Evolutionary conservation across 768 basidiomycete species (phyloP), one percentile per base, ranked within the genome.

Genomic region (Trametes maxima): DNA sequence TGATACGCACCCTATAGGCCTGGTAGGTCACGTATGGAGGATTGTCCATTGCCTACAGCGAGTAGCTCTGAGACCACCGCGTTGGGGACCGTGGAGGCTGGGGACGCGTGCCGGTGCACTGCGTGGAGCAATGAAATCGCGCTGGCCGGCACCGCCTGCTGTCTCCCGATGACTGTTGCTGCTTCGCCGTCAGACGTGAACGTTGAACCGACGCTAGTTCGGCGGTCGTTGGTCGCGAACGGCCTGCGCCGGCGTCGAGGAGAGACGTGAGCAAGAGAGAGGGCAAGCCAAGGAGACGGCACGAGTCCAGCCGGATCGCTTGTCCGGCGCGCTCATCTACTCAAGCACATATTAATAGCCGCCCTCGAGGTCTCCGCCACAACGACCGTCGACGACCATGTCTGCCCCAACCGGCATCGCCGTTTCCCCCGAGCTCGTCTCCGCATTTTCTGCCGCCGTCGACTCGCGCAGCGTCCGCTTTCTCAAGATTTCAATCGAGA

Each of bases 381-480:
- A 10, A 8, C 21, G n/a, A n/a, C 24, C 60, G 13, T 45, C 62
- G 36, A 50, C 65, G n/a, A 63, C 52, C 36, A 92, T 94, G 91
- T 86, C 88, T 50, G 83, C 89, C 42, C 80, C 81, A 5, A 91
- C 89, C 64, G 90, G 89, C 24, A 92, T 94, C 68, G 72, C 75
- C 37, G 80, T 85, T 54, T 84, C 88, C 16, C 75, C 78, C 51
- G 82, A 87, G 49, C 82, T 94, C 48, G 68, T 78, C 2, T 72
- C 78, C 3, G 73, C 70, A 19, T 92, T 92, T 68, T 80, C 87
- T n/a, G 69, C 79, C 36, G 85, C 87, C 5, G 74, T 85, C 33
- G 78, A 80, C 53, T 73, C 80, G 1, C 77, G 74, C 59, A 70
- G 76, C 40, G 76, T 80, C 57, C 84, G 92, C 44, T 94, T 94